These are phyloP conservation scores for Trypanosoma grayi DNA, from an alignment of 208 protist genomes.

Conservation along the genomic window DNA sequence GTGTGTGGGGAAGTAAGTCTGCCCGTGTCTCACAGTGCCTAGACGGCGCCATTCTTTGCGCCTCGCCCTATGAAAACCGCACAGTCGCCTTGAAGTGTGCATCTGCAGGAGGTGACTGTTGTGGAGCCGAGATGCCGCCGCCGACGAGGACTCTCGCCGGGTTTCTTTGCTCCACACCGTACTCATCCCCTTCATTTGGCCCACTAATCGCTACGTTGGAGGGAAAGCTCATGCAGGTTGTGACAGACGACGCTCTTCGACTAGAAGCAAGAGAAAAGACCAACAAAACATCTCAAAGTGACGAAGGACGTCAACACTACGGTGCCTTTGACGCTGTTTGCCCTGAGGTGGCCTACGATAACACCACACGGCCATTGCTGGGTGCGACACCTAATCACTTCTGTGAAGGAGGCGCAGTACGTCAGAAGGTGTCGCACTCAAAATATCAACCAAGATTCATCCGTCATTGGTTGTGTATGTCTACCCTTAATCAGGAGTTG, in stretches of 20 bases:
- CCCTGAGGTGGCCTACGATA: conserved; percentile 9
- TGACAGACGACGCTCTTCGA: neutral
- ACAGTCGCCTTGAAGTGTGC: conserved; percentile 35
- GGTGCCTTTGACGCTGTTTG: conserved; percentile 4
- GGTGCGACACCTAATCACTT: conserved; percentile 8
- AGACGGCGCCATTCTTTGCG: conserved; percentile 45
- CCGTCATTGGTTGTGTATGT: conserved; percentile 23
- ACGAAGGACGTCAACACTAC: conserved; percentile 3
- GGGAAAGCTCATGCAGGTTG: conserved; percentile 20
- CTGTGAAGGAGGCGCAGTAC: conserved; percentile 23
- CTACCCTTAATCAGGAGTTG: conserved; percentile 4
- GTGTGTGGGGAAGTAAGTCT: conserved; percentile 21
- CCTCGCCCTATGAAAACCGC: conserved; percentile 45
- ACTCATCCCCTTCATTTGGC: neutral
- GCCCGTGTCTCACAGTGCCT: conserved; percentile 24
- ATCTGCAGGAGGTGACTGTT: conserved; percentile 24
- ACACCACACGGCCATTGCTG: neutral
- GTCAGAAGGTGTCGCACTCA: conserved; percentile 8
- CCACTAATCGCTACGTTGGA: conserved; percentile 18
- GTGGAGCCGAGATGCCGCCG: conserved; percentile 12
- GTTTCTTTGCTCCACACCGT: conserved; percentile 17
- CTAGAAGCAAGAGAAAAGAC: neutral
- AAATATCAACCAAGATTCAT: conserved; percentile 14
- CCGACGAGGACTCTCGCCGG: neutral
- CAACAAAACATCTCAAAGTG: neutral